phyloP scores from a whole-genome alignment of 2,329 filamentous ascomycete species.

The Penicillium sp. region DNA sequence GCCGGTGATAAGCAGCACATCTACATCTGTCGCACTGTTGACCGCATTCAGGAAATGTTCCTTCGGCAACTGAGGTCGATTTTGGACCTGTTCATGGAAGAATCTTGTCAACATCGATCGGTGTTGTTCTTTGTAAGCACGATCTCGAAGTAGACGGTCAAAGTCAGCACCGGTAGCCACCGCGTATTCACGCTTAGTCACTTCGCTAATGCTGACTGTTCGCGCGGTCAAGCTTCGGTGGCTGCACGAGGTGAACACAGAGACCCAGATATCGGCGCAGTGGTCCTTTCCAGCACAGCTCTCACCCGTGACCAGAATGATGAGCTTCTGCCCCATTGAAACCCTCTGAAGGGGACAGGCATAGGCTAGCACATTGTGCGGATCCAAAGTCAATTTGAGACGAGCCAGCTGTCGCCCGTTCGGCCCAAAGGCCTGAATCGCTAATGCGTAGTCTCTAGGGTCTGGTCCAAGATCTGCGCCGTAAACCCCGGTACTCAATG shows the following conservation, averaged over 20 bases:
- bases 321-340: constrained; percentile 44
- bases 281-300: constrained; percentile 62
- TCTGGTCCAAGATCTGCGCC: constrained; percentile 65
- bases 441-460: constrained; percentile 56
- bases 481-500: constrained; percentile 56
- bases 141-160: constrained; percentile 52
- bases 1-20: constrained; percentile 63
- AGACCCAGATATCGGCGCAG: constrained; percentile 56
- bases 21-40: constrained; percentile 39
- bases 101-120: constrained; percentile 54
- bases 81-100: constrained; percentile 48
- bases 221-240: constrained; percentile 39
- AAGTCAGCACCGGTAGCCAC: constrained; percentile 50
- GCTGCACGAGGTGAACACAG: constrained; percentile 33
- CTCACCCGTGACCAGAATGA: constrained; percentile 57
- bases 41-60: constrained; percentile 56
- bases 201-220: constrained; percentile 58
- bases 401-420: constrained; percentile 53
- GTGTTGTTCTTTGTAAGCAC: constrained; percentile 64
- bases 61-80: constrained; percentile 50
- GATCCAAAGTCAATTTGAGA: constrained; percentile 55
- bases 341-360: constrained; percentile 55
- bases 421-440: constrained; percentile 57
- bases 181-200: constrained; percentile 61
- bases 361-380: constrained; percentile 54